Base-by-base conservation (phyloP, 2,329 filamentous ascomycete species). In the Teratosphaeria destructans region DNA sequence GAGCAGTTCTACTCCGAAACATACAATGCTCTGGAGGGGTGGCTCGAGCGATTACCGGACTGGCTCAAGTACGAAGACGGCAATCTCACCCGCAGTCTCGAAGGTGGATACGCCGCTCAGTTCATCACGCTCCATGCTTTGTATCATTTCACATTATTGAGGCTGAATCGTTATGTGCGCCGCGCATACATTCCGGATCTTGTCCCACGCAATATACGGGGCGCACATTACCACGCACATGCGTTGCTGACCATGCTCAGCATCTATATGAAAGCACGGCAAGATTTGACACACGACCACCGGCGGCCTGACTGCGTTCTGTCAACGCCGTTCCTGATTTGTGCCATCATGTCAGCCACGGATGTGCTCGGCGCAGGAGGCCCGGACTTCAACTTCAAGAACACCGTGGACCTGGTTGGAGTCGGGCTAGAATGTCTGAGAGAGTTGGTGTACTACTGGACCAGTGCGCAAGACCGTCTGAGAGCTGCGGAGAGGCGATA, bases 301-400 rank as follows among this genome's bases (percentile, higher is more conserved):
- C 34, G 70, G 71, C 59, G 64, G 72, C 5, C 78, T 82, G 49
- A 80, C 82, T 0, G 81, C 79, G n/a, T 64, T 59, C 8, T 64
- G 52, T 65, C 65, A 1, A 66, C 64, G 10, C 85, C 86, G 0
- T 84, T 86, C 62, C 76, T 83, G 19, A 83, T 82, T n/a, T 83
- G 82, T 63, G 80, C 81, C 5, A 79, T 87, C 27, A 75, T 85
- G 37, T 80, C 84, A 55, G 85, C 86, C 0, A 77, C 86, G 37
- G 87, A 90, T 65, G 82, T 88, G 1, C 76, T 89, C 59, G 83
- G 83, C 12, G 82, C 85, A 0, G 82, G 80, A 5, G 83, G 85
- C 1, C 68, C 77, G 0, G 70, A 85, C 6, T 72, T 77, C 0
- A 76, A 79, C 12, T 69, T 88, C 11, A 70, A 78, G 1, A 74